phyloP scores from a whole-genome alignment of 257 asterid species.

The Solanum chilense region DNA sequence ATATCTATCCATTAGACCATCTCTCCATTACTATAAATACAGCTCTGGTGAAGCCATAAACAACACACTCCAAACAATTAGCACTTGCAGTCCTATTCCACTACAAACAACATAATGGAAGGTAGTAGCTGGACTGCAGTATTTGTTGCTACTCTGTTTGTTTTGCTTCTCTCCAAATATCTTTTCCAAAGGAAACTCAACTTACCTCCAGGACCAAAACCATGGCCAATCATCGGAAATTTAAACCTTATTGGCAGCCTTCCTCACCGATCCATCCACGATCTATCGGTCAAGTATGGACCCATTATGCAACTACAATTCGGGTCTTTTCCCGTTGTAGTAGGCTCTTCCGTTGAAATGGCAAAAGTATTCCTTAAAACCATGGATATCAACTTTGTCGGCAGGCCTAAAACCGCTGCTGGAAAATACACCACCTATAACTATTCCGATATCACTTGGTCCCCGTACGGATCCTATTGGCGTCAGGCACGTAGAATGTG shows the following conservation, averaged over 20 bases:
- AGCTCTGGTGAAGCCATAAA: background rate
- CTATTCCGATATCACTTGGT: slow-evolving; percentile 36
- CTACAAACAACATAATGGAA: background rate
- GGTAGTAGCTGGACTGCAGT: slow-evolving; percentile 3
- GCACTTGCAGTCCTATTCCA: background rate
- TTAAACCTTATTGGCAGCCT: slow-evolving; percentile 25
- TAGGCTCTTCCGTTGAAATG: slow-evolving; percentile 34
- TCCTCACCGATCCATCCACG: slow-evolving; percentile 29
- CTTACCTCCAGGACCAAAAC: slow-evolving; percentile 34
- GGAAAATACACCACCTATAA: slow-evolving; percentile 34
- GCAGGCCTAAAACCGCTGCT: slow-evolving; percentile 32
- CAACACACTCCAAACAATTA: background rate
- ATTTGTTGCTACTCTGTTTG: background rate
- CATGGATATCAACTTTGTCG: slow-evolving; percentile 26
- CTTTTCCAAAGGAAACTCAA: slow-evolving; percentile 15
- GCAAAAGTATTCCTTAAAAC: slow-evolving; percentile 29
- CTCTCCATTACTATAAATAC: background rate
- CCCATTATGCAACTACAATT: slow-evolving; percentile 27
- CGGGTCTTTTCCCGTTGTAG: slow-evolving; percentile 27
- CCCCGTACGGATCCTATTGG: slow-evolving; percentile 40
- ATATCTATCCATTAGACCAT: too few species aligned
- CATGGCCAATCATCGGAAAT: slow-evolving; percentile 41
- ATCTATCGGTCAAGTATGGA: slow-evolving; percentile 22
- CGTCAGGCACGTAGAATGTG: slow-evolving; percentile 39
- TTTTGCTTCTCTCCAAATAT: slow-evolving; percentile 16